Conservation (phyloP, 2,329 filamentous ascomycete genomes). For the Sordariomycetes sp. region DNA sequence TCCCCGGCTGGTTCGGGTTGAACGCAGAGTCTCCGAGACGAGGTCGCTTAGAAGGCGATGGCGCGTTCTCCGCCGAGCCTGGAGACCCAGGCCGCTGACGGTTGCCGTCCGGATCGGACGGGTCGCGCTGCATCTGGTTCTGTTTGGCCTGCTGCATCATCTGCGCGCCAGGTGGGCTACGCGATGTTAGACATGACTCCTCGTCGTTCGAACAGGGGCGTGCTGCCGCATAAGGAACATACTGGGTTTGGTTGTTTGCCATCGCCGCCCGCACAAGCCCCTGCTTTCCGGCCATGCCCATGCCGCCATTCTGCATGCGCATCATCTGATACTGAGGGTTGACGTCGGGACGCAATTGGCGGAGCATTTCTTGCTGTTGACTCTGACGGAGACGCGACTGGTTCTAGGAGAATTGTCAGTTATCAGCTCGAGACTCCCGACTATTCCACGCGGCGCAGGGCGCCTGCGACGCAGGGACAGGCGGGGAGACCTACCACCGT, state of each 20-base stretch:
- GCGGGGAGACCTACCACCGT: constrained; percentile 52
- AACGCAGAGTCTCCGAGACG: constrained; percentile 61
- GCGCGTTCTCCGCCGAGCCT: constrained; percentile 71
- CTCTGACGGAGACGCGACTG: constrained; percentile 63
- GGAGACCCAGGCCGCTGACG: constrained; percentile 73
- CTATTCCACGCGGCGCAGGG: constrained; percentile 1
- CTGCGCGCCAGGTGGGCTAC: constrained; percentile 54
- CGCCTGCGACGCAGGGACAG: constrained; percentile 7
- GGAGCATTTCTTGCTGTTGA: constrained; percentile 64
- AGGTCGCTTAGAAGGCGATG: constrained; percentile 82
- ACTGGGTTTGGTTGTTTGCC: constrained; percentile 66
- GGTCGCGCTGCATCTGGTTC: constrained; percentile 76
- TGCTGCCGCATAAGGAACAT: constrained; percentile 17
- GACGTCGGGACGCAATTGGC: constrained; percentile 53
- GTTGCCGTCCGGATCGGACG: constrained; percentile 75
- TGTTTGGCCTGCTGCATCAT: constrained; percentile 60
- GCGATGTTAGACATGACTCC: constrained; percentile 6
- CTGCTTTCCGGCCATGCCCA: constrained; percentile 45
- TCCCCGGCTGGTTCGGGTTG: constrained; percentile 55
- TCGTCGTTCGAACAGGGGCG: not conserved
- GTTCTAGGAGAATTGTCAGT: constrained; percentile 27
- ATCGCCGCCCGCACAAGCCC: constrained; percentile 60
- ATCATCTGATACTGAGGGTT: constrained; percentile 50
- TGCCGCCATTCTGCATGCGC: constrained; percentile 47
- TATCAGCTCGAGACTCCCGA: constrained; percentile 4